Conservation (phyloP, 306 rosid species). For the Hippophae tibetana region DNA sequence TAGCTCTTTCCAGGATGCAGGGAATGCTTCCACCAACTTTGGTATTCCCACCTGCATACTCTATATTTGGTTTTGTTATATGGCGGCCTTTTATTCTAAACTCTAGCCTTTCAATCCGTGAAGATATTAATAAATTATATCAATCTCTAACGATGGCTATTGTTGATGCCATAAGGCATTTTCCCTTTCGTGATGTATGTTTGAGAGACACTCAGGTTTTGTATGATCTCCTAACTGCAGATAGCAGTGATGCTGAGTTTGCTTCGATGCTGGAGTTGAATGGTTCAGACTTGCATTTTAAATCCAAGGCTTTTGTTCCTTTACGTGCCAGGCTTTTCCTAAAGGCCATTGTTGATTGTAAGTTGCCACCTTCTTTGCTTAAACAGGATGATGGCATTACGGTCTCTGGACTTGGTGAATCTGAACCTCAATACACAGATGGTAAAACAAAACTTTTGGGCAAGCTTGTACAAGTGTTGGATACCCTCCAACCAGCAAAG, state of each 20-base stretch:
- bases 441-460: constrained; percentile 62
- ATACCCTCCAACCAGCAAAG: constrained; percentile 88
- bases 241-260: constrained; percentile 73
- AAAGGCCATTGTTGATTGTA: constrained; percentile 77
- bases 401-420: constrained; percentile 48
- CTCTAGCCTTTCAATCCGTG: constrained; percentile 50
- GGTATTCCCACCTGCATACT: constrained; percentile 88
- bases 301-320: constrained; percentile 84
- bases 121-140: constrained; percentile 59
- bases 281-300: constrained; percentile 59
- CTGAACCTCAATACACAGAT: constrained; percentile 37
- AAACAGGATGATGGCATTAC: constrained; percentile 41
- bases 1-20: constrained; percentile 94
- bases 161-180: constrained; percentile 67
- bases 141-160: constrained; percentile 61
- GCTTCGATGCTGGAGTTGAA: constrained; percentile 71
- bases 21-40: constrained; percentile 69
- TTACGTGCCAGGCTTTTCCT: constrained; percentile 89
- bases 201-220: constrained; percentile 79
- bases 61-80: constrained; percentile 67
- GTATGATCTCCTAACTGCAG: constrained; percentile 67
- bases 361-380: constrained; percentile 45
- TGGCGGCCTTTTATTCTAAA: constrained; percentile 66
- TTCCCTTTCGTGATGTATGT: constrained; percentile 87
- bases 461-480: constrained; percentile 69